A percentile compares a stretch with the other conserved stretches of the same genome.
Conservation (phyloP, 2,329 filamentous ascomycete species). For the Byssochlamys sp. region DNA sequence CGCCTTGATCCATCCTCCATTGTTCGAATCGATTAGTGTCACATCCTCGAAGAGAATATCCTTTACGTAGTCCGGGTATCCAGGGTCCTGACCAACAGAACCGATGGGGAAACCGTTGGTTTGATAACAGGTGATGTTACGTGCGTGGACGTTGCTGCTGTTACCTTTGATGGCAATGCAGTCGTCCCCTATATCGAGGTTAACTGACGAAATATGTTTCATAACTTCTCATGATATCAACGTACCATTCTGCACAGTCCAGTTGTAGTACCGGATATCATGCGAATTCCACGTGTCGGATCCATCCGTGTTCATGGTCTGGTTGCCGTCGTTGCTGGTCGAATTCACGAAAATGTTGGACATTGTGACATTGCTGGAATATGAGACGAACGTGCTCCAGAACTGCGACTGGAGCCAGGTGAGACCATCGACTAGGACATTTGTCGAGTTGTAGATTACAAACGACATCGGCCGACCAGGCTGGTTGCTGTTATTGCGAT, state of each 20-base stretch:
- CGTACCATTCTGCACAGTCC: conserved; percentile 26
- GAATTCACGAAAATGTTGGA: conserved; percentile 46
- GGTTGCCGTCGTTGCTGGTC: conserved; percentile 36
- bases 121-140: conserved; percentile 31
- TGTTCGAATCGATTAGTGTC: conserved; percentile 8
- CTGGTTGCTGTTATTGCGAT: conserved; percentile 37
- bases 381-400: conserved; percentile 41
- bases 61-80: conserved; percentile 26
- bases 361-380: conserved; percentile 43
- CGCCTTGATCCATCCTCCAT: conserved; percentile 17
- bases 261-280: conserved; percentile 38
- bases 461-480: conserved; percentile 44
- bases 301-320: conserved; percentile 43
- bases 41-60: conserved; percentile 31
- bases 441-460: conserved; percentile 41
- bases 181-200: conserved; percentile 19
- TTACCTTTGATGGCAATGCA: conserved; percentile 35
- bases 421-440: conserved; percentile 41
- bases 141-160: conserved; percentile 30
- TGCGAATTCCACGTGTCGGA: conserved; percentile 44
- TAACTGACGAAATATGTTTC: neutral
- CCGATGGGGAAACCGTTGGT: conserved; percentile 32
- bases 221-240: neutral
- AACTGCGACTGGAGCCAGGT: conserved; percentile 43
- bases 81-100: conserved; percentile 31